Evolutionary conservation across 108 stramenopile genomes (phyloP), one percentile per base, ranked within the genome.

Genomic region (Skeletonema potamos): DNA sequence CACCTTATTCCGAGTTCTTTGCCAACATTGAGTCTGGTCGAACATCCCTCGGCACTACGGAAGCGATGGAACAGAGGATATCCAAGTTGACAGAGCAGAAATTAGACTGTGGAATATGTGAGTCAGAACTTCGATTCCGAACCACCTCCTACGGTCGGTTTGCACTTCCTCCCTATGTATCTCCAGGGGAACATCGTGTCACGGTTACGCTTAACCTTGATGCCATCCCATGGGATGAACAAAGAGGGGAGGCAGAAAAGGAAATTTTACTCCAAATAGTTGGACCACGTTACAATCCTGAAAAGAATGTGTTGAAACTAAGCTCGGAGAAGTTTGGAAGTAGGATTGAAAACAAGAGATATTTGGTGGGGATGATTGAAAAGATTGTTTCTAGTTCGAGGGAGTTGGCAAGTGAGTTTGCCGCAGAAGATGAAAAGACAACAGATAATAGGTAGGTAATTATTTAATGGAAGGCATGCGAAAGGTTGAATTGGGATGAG

Each of bases 321-420:
- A 82, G 84, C 34, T 84, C 88, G 18, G 70, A 88, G 24, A 90
- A 91, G 68, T 95, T 95, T 77, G 91, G 86, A 6, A 90, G 89
- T 66, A 79, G 94, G 15, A 95, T 95, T 66, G 94, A 95, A 68
- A 95, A 95, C 67, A 92, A 92, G 83, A 68, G 94, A 59, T 86
- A 91, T 68, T 72, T 91, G 26, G 88, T 87, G 18, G 83, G 83
- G n/a, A 91, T 92, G 89, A 78, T 95, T 73, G 89, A 95, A 41
- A 78, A 87, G 54, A 83, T 92, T 28, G 85, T 95, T 36, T 70
- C 86, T 27, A 71, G 62, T 54, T 62, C 91, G 8, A 85, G 76
- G 62, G 70, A 57, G 24, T 63, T 92, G 54, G 88, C 91, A 17
- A 64, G 66, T 30, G 79, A 86, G 46, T 82, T 81, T 73, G 63